Evolutionary conservation across 495 filamentous ascomycete genomes (phyloP), one percentile per base, ranked within the genome.

Genomic region (Penicillium angulare): DNA sequence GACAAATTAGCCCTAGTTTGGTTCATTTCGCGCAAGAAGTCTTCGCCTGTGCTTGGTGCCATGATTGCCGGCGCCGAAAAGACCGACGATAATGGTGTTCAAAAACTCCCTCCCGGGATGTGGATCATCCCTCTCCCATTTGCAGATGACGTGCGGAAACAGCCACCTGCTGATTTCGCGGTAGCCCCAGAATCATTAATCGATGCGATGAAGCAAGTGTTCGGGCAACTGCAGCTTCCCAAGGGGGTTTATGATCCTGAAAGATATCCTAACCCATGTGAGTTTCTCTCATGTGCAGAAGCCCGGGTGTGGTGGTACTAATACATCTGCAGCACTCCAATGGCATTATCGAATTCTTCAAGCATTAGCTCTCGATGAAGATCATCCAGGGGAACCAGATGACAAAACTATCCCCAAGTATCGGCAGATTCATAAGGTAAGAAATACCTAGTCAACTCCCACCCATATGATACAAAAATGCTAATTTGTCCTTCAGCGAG

Each of bases 341-440:
- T 99, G 95, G 95, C 92, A 96, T 68, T 99, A 97, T 71, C 86
- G 85, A 38, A 92, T 97, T 34, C 73, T 99, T 3, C 95, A 99
- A 66, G 89, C 89, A 5, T 79, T 96, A 38, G 95, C 95, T 1
- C 69, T 99, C 10, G 91, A 96, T 24, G 95, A 99, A 62, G 93
- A 97, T 41, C 65, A 92, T 16, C 95, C 95, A 1, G 86, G 88
- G 22, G 74, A 79, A 38, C 78, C 85, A 1, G 85, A 92, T 26
- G 95, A 99, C 61, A 86, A 87, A 44, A 97, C 92, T 0, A 56
- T 88, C 1, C 95, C 95, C 0, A 92, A 86, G 55, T 91, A 88
- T 66, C 75, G 72, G 48, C 84, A 89, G 52, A 96, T 98, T 34
- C 78, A 93, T 64, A 97, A 95, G 66, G 78, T 79, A 64, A 21